These are phyloP conservation scores for Kuraishia cidri DNA, from an alignment of 805 yeast genomes.

Conservation along the genomic window DNA sequence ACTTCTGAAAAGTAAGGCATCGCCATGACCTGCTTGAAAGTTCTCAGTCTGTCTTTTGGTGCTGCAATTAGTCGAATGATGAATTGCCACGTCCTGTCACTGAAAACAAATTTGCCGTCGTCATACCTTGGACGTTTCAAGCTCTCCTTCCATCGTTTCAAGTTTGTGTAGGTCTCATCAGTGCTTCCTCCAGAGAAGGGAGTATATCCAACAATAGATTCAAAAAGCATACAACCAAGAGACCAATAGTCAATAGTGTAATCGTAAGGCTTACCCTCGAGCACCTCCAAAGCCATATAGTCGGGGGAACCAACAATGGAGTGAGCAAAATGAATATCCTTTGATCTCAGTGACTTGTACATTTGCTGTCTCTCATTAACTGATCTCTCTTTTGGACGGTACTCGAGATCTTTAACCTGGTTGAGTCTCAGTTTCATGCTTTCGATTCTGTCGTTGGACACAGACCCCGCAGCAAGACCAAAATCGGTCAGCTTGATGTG, in stretches of 20 bases:
- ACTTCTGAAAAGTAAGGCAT: slow-evolving; percentile 82
- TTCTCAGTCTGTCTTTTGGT: slow-evolving; percentile 64
- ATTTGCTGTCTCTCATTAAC: slow-evolving; percentile 81
- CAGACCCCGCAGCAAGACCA: slow-evolving; percentile 95
- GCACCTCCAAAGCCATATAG: slow-evolving; percentile 96
- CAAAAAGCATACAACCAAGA: slow-evolving; percentile 93
- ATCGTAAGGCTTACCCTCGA: slow-evolving; percentile 89
- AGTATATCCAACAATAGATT: slow-evolving; percentile 92
- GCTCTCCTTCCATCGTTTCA: slow-evolving; percentile 87
- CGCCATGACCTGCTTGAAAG: slow-evolving; percentile 71
- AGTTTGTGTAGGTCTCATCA: slow-evolving; percentile 89
- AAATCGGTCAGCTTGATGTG: slow-evolving; percentile 93
- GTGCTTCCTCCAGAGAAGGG: slow-evolving; percentile 93
- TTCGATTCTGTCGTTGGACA: slow-evolving; percentile 87
- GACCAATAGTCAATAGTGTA: slow-evolving; percentile 99
- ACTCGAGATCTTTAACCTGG: slow-evolving; percentile 66
- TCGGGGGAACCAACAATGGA: slow-evolving; percentile 98
- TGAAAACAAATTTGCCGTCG: slow-evolving; percentile 85
- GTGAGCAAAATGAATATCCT: slow-evolving; percentile 81
- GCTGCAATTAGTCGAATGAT: slow-evolving; percentile 74
- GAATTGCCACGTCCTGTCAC: slow-evolving; percentile 94
- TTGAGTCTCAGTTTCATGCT: slow-evolving; percentile 69
- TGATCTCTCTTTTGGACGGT: slow-evolving; percentile 59
- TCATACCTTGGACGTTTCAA: slow-evolving; percentile 86
- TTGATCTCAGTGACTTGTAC: slow-evolving; percentile 70